A percentile compares a stretch with the other conserved stretches of the same genome.
phyloP scores from a whole-genome alignment of 2,329 filamentous ascomycete genomes.

The Aspergillus candidus region DNA sequence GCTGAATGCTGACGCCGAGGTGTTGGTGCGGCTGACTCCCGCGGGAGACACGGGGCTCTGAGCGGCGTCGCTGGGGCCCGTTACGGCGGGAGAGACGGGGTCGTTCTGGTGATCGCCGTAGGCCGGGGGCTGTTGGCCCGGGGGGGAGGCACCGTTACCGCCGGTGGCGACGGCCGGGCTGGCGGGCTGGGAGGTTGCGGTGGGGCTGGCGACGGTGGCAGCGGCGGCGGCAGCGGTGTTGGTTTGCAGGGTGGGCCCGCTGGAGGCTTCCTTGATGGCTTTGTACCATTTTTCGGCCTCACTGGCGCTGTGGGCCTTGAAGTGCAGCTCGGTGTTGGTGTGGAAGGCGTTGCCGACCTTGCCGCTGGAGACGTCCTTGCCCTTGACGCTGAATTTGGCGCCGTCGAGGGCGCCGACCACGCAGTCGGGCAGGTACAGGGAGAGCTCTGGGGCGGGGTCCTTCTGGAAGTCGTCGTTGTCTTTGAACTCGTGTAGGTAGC shows the following conservation, averaged over 20 bases:
- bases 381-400: slow-evolving; percentile 89
- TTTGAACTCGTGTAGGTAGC: slow-evolving; percentile 94
- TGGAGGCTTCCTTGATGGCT: slow-evolving; percentile 49
- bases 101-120: slow-evolving; percentile 22
- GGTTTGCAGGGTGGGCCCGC: slow-evolving; percentile 7
- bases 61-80: no score
- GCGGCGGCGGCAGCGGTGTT: slow-evolving; percentile 7
- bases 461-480: slow-evolving; percentile 67
- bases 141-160: background rate
- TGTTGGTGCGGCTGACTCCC: slow-evolving; percentile 1
- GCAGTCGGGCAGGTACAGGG: slow-evolving; percentile 88
- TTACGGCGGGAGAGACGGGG: background rate
- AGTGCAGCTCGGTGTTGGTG: slow-evolving; percentile 70
- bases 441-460: slow-evolving; percentile 67
- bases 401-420: slow-evolving; percentile 65
- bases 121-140: slow-evolving; percentile 14
- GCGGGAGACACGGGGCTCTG: background rate
- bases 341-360: slow-evolving; percentile 75
- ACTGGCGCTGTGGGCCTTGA: slow-evolving; percentile 76
- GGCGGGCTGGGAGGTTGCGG: slow-evolving; percentile 7
- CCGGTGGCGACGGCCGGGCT: slow-evolving; percentile 8
- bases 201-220: slow-evolving; percentile 3
- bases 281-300: slow-evolving; percentile 84
- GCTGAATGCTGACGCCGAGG: background rate
- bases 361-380: slow-evolving; percentile 77